Evolutionary conservation across 2,329 filamentous ascomycete genomes (phyloP).

Genomic region (Daldinia sp.): DNA sequence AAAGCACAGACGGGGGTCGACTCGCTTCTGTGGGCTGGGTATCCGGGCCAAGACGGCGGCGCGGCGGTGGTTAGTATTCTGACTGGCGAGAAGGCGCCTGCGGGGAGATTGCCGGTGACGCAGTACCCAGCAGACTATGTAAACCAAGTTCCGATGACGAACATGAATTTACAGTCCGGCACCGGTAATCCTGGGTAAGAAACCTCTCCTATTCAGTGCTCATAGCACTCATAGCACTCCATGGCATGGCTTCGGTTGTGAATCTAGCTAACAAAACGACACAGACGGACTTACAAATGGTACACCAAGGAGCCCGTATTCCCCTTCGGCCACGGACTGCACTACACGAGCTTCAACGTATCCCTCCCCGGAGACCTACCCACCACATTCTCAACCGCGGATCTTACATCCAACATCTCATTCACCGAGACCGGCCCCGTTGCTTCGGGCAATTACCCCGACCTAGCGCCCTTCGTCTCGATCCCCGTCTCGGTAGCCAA

Average conservation of each 20-base stretch:
- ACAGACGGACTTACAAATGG: slow-evolving; percentile 68
- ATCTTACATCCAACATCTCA: slow-evolving; percentile 36
- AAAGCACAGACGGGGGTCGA: slow-evolving; percentile 61
- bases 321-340: slow-evolving; percentile 67
- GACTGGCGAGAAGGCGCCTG: slow-evolving; percentile 62
- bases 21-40: slow-evolving; percentile 68
- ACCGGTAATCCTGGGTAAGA: slow-evolving; percentile 58
- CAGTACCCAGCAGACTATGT: slow-evolving; percentile 67
- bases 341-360: slow-evolving; percentile 67
- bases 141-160: slow-evolving; percentile 63
- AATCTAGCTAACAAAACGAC: slow-evolving; percentile 1
- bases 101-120: slow-evolving; percentile 66
- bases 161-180: slow-evolving; percentile 67
- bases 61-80: slow-evolving; percentile 66
- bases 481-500: slow-evolving; percentile 62
- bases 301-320: slow-evolving; percentile 63
- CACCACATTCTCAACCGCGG: slow-evolving; percentile 43
- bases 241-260: neutral
- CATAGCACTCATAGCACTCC: no score
- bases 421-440: slow-evolving; percentile 37
- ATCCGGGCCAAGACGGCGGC: slow-evolving; percentile 71
- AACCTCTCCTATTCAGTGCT: neutral
- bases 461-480: slow-evolving; percentile 58
- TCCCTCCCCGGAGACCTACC: slow-evolving; percentile 43
- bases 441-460: slow-evolving; percentile 55